Evolutionary conservation across 331 rosid genomes (phyloP).

Genomic region (Malus hybrid): DNA sequence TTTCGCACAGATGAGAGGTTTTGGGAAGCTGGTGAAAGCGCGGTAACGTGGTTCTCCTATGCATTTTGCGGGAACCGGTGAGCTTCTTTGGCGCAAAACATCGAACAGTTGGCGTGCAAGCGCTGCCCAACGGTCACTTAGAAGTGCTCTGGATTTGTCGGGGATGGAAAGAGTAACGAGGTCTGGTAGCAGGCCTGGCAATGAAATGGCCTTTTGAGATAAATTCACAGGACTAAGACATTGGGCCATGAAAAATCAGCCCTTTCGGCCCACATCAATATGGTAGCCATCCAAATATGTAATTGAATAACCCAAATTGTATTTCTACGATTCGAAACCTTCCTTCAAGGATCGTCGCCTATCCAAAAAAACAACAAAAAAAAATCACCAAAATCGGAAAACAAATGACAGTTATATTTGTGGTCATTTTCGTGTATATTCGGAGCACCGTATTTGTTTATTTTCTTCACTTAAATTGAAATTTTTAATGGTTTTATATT

Average conservation of each 20-base stretch:
- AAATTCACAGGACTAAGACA: not conserved
- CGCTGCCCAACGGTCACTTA: not conserved
- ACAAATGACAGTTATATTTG: not conserved
- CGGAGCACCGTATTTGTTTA: not conserved
- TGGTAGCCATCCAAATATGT: not conserved
- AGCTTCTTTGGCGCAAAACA: constrained; percentile 1
- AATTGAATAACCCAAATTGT: not conserved
- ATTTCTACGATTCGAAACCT: not conserved
- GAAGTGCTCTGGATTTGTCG: not conserved
- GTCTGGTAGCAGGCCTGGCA: not conserved
- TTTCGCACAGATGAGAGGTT: not conserved
- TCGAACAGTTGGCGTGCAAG: constrained; percentile 16
- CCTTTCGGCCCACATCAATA: not conserved
- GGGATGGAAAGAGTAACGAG: not conserved
- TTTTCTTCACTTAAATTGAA: not conserved
- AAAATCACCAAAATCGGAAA: no score
- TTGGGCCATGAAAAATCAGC: not conserved
- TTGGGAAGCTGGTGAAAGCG: constrained; percentile 1
- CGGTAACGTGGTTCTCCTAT: not conserved
- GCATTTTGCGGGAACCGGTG: not conserved
- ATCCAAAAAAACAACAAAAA: no score
- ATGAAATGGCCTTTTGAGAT: not conserved
- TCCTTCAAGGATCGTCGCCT: no score
- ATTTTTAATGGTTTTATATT: not conserved
- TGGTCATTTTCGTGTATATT: not conserved